Conservation (phyloP, 2,329 filamentous ascomycete genomes). For the Apiospora hydei region DNA sequence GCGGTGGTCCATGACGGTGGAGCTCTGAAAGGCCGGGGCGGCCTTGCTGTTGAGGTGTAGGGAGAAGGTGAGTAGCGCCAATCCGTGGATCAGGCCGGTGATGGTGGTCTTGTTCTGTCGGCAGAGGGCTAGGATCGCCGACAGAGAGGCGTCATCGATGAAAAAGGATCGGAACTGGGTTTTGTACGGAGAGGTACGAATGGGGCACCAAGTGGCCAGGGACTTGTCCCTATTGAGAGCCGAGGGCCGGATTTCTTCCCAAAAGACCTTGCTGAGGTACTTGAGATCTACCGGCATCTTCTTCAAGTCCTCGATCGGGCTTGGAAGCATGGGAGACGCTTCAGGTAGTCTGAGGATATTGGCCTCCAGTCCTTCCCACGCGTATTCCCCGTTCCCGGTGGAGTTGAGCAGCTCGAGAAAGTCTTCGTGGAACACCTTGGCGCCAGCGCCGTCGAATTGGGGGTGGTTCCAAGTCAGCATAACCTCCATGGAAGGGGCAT, state of each 20-base stretch:
- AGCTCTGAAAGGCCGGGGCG: conserved; percentile 28
- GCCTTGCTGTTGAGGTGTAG: conserved; percentile 26
- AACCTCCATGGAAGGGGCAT: conserved; percentile 29
- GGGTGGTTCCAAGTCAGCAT: conserved; percentile 34
- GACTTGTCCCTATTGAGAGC: conserved; percentile 8
- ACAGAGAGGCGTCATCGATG: conserved; percentile 27
- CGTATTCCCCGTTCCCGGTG: not conserved
- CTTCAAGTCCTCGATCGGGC: not conserved
- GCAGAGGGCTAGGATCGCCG: conserved; percentile 29
- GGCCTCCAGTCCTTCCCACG: not conserved
- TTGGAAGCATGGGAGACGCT: not conserved
- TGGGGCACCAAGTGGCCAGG: conserved; percentile 32
- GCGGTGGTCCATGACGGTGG: conserved; percentile 32
- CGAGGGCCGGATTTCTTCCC: conserved; percentile 30
- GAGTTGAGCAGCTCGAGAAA: not conserved
- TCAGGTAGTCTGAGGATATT: not conserved
- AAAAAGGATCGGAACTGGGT: conserved; percentile 33
- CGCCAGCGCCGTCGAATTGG: conserved; percentile 33
- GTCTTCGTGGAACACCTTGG: conserved; percentile 35
- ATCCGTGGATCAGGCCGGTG: conserved; percentile 32
- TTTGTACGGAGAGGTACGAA: conserved; percentile 33
- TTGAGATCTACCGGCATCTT: not conserved
- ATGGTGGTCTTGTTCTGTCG: conserved; percentile 33
- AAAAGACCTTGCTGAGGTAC: conserved; percentile 26
- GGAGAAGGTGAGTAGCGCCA: conserved; percentile 29